These are phyloP conservation scores for Sclerotinia minor DNA, from an alignment of 2,329 filamentous ascomycete genomes.

Conservation along the genomic window DNA sequence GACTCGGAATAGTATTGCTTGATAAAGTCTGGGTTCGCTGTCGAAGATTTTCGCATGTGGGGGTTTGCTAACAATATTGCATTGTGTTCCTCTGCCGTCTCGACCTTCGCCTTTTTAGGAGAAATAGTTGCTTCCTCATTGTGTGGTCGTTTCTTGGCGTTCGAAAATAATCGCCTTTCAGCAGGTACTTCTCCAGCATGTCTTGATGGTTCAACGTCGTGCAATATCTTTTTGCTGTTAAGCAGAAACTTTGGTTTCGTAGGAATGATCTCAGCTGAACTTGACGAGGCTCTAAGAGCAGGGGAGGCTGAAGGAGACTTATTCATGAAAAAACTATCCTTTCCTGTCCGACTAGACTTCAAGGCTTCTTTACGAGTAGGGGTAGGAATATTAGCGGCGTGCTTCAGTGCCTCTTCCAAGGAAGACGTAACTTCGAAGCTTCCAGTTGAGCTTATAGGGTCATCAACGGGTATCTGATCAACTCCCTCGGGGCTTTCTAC, in stretches of 20 bases:
- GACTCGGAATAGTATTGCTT: conserved; percentile 96
- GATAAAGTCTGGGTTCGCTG: conserved; percentile 88
- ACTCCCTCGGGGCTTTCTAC: conserved; percentile 22
- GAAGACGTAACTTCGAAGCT: conserved; percentile 41
- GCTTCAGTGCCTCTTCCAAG: conserved; percentile 40
- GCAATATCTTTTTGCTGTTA: background rate
- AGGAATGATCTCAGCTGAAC: conserved; percentile 2
- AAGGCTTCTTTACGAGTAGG: conserved; percentile 14
- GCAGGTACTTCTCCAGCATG: background rate
- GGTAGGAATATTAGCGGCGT: conserved; percentile 23
- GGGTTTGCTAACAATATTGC: conserved; percentile 81
- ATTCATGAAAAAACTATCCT: conserved; percentile 13
- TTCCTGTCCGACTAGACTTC: background rate
- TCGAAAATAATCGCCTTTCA: background rate
- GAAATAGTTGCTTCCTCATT: conserved; percentile 28
- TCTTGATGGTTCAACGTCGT: background rate
- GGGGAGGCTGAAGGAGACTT: background rate
- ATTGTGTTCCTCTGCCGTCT: conserved; percentile 94
- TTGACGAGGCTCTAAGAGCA: background rate
- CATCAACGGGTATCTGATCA: conserved; percentile 12
- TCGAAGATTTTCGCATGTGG: conserved; percentile 81
- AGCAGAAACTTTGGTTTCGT: background rate
- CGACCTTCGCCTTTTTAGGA: conserved; percentile 36
- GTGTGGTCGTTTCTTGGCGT: conserved; percentile 25
- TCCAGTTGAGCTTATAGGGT: conserved; percentile 31